Base-by-base conservation (phyloP, 208 protist species). In the Trypanosoma conorhini region DNA sequence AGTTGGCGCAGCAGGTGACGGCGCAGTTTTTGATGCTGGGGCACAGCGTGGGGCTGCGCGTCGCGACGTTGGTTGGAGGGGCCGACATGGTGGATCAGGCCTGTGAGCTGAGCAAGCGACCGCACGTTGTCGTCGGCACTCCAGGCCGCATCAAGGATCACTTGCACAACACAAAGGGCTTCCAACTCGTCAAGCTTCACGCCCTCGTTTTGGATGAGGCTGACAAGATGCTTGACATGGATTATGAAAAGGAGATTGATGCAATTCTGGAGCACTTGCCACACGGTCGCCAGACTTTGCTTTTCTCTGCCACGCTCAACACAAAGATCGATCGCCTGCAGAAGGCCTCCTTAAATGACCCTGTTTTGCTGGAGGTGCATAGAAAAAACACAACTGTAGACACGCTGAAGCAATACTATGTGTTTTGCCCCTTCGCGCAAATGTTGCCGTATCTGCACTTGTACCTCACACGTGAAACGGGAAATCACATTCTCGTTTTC, bases 231-330 rank as follows among this genome's bases (percentile, higher is more conserved):
- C 91, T 99, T 26, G 91, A 97, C 72, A 97, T 98, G 91, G 98
- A 99, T 83, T 99, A 99, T 77, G 98, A 99, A 80, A 98, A 99
- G 75, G 97, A 99, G 68, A 89, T 99, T 60, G 90, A 99, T 75
- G 89, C 91, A 22, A 99, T 99, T 77, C 81, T 99, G 35, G 91
- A 98, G 81, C 77, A 91, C 58, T 69, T 97, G 40, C 91, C 88
- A 51, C 79, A 87, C 44, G 81, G 98, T 30, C 89, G 97, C 30
- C 88, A 89, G 42, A 99, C 98, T 0, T 92, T 96, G 69, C 91
- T 99, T 7, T 99, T 99, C 77, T 99, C 97, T 31, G 98, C 99
- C 0, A 99, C 98, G 8, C 98, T 99, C 72, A 99, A 98, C 69
- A 97, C 87, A 17, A 99, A 99, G 77, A 98, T 98, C 51, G 93